phyloP scores from a whole-genome alignment of 2,329 filamentous ascomycete species.

The Aspergillus persii region DNA sequence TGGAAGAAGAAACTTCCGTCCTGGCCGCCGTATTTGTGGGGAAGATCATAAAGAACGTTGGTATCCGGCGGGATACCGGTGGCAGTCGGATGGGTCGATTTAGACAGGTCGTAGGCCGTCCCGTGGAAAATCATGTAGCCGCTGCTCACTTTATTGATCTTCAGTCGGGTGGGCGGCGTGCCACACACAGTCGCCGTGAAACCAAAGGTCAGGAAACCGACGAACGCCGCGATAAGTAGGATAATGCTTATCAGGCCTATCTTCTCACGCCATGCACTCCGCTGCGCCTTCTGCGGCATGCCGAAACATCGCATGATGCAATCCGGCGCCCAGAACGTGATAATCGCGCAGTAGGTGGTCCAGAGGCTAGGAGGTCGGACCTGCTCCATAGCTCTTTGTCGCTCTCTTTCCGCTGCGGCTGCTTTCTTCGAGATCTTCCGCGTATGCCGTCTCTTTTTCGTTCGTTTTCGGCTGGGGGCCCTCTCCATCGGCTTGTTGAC shows the following conservation, averaged over 20 bases:
- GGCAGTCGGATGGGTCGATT: constrained; percentile 75
- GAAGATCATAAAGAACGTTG: constrained; percentile 86
- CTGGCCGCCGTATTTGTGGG: constrained; percentile 76
- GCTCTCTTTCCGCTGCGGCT: constrained; percentile 59
- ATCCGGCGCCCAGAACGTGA: constrained; percentile 94
- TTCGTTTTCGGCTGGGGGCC: constrained; percentile 38
- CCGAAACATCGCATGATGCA: constrained; percentile 82
- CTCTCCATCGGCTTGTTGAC: constrained; percentile 44
- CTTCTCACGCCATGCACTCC: constrained; percentile 95
- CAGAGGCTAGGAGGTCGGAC: constrained; percentile 81
- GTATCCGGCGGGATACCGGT: constrained; percentile 69
- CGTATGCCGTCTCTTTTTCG: constrained; percentile 60
- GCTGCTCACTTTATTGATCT: constrained; percentile 73
- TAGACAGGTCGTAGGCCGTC: constrained; percentile 76
- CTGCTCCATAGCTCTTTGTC: constrained; percentile 60
- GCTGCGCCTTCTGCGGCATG: constrained; percentile 79
- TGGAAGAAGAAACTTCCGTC: constrained; percentile 98
- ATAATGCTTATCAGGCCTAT: constrained; percentile 96
- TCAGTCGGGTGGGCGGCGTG: constrained; percentile 66
- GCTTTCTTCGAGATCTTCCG: constrained; percentile 59
- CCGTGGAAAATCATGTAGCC: constrained; percentile 98
- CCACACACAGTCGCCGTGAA: constrained; percentile 89
- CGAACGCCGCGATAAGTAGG: constrained; percentile 77
- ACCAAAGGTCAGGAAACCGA: constrained; percentile 94
- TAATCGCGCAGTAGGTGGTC: constrained; percentile 90